Conservation (phyloP, 2,329 filamentous ascomycete species). For the Fusarium sp. region DNA sequence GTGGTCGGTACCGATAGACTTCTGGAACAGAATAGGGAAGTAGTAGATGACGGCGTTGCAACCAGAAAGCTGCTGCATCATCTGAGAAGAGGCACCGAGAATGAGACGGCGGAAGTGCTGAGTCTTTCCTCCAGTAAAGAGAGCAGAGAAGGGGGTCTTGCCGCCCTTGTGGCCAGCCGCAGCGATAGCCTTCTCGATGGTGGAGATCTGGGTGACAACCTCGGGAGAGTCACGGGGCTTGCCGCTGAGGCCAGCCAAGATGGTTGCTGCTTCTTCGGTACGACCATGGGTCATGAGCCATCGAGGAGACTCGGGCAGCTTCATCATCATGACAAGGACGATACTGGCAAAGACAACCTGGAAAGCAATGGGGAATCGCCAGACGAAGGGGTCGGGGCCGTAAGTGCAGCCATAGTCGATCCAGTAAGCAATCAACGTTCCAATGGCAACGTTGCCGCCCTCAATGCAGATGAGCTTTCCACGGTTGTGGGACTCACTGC, state of each 20-base stretch:
- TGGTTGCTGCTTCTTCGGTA: slow-evolving; percentile 55
- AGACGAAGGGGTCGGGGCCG: slow-evolving; percentile 59
- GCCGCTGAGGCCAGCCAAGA: slow-evolving; percentile 49
- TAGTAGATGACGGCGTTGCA: slow-evolving; percentile 73
- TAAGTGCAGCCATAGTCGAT: slow-evolving; percentile 59
- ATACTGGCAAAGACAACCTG: slow-evolving; percentile 56
- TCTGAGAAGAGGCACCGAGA: slow-evolving; percentile 68
- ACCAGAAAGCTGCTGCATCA: slow-evolving; percentile 73
- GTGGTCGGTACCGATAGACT: slow-evolving; percentile 48
- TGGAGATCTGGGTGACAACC: slow-evolving; percentile 68
- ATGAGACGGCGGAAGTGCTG: slow-evolving; percentile 75
- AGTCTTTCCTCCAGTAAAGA: slow-evolving; percentile 72
- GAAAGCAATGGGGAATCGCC: slow-evolving; percentile 67
- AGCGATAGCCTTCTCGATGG: slow-evolving; percentile 63
- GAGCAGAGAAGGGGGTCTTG: slow-evolving; percentile 63
- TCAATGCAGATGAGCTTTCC: slow-evolving; percentile 67
- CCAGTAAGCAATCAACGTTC: slow-evolving; percentile 60
- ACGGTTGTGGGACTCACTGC: slow-evolving; percentile 64
- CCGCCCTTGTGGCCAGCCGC: slow-evolving; percentile 62
- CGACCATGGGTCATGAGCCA: slow-evolving; percentile 61
- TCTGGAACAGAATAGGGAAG: slow-evolving; percentile 68
- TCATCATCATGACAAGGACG: slow-evolving; percentile 57
- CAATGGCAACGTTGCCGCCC: slow-evolving; percentile 57
- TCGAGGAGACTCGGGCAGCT: slow-evolving; percentile 61
- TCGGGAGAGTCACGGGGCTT: slow-evolving; percentile 64